Evolutionary conservation across 2,329 filamentous ascomycete species (phyloP).

Genomic region (Lachnellula occidentalis): DNA sequence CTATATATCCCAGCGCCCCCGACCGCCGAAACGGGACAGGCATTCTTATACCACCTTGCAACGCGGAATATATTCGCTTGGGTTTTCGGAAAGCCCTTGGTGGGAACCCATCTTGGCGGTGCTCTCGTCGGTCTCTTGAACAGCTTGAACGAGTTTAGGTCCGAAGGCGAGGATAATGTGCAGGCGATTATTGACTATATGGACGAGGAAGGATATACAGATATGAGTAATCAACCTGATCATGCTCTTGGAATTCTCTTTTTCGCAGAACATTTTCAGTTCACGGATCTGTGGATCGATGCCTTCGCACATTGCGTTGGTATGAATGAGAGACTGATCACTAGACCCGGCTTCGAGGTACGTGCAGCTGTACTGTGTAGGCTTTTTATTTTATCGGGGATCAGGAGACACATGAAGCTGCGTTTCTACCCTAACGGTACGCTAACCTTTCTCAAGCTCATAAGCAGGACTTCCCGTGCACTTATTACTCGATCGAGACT

Average conservation of each 20-base stretch:
- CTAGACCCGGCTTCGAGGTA: conserved; percentile 57
- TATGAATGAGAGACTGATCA: conserved; percentile 59
- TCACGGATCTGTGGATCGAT: conserved; percentile 62
- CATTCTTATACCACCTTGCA: conserved; percentile 59
- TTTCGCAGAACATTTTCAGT: conserved; percentile 60
- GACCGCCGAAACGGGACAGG: conserved; percentile 45
- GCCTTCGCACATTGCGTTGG: conserved; percentile 75
- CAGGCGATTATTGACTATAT: conserved; percentile 60
- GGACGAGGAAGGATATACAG: conserved; percentile 63
- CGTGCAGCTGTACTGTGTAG: conserved; percentile 24
- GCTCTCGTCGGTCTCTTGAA: conserved; percentile 60
- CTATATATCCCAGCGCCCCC: conserved; percentile 66
- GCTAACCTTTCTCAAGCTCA: conserved; percentile 34
- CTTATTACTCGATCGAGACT: conserved; percentile 57
- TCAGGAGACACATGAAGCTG: too few species aligned
- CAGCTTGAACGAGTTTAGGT: conserved; percentile 58
- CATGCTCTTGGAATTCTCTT: conserved; percentile 64
- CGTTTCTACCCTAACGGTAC: neutral
- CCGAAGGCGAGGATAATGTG: conserved; percentile 48
- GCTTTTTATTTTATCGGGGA: too few species aligned
- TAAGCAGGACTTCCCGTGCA: conserved; percentile 52
- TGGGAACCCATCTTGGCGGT: conserved; percentile 59
- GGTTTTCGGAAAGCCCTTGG: conserved; percentile 58
- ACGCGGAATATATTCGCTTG: conserved; percentile 75
- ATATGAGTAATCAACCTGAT: conserved; percentile 59